Base-by-base conservation (phyloP, 176 grass and related monocot genomes). In the Phragmites australis region DNA sequence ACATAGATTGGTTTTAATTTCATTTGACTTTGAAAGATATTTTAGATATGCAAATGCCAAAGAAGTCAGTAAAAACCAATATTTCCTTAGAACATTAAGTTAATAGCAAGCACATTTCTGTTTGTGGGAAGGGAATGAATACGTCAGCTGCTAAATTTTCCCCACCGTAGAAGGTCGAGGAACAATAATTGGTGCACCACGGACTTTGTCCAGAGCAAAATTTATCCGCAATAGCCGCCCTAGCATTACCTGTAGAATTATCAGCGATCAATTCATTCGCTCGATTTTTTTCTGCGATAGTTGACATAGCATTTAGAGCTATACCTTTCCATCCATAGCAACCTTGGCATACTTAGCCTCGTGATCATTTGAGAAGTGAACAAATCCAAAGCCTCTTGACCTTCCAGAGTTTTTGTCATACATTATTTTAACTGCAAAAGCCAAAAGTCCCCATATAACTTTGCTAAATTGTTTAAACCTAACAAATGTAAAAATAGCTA, bases 291-390 rank as follows among this genome's bases (percentile, higher is more conserved):
- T 55, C 23, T 55, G 19, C 27, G 59, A 31, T 60, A 52, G 39
- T 15, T 69, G 46, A 65, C 30, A 70, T 64, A 59, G 32, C 49
- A 60, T 53, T 27, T 25, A 41, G 49, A 75, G 16, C n/a, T 29
- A 32, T 90, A 97, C 91, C 91, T 94, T 94, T 76, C 94, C 94
- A 90, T 97, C 85, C 91, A 94, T 94, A 79, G 88, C 87, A 70
- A 84, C 72, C 87, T 72, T 94, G 72, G 94, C 91, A 15, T 54
- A 90, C 85, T 88, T 94, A 65, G 91, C 94, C 76, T 91, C 94
- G 69, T 85, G 63, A 59, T 92, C 87, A 76, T 84, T 87, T 76
- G 87, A 84, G 87, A 97, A 92, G 40, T 89, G 82, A 56, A 97
- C 83, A 88, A 94, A 97, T 54, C 94, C 94, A 67, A 97, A 97